Evolutionary conservation across 441 rosid species (phyloP), one percentile per base, ranked within the genome.

Genomic region (Hypseocharis bilobata): DNA sequence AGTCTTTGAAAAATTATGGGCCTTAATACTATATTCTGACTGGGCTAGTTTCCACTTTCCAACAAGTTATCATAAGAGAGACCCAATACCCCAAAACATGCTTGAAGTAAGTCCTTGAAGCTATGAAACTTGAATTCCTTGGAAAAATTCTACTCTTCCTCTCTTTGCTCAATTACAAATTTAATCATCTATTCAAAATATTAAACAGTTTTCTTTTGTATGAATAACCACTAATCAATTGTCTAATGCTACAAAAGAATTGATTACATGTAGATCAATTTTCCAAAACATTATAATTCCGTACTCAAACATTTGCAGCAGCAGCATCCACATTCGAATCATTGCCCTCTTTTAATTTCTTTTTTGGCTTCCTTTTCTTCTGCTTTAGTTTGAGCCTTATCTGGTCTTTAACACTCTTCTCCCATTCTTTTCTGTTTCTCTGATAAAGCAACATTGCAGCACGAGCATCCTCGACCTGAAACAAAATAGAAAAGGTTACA

Each of bases 391-490:
- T 76, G 62, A 83, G 74, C 62, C 81, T 83, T n/a, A 49, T 72
- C 72, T 84, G 88, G 76, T 82, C 85, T 76, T 84, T 88, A 11
- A 63, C 70, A 30, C 71, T 77, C 71, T 72, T 86, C 84, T 92
- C 97, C 98, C 98, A 92, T 49, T 81, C 81, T 76, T 76, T 88
- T 65, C 56, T 84, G 85, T 77, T 76, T 78, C 76, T 87, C 76
- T 80, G 78, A 73, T 90, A 93, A 22, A 92, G 87, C 73, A 92
- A 74, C 98, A 92, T 92, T 0, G 96, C 89, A n/a, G 96, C 97
- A 40, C 95, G 78, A 19, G 97, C 91, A 67, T 92, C 97, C 30
- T 87, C 97, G 38, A 87, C 56, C 98, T 90, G 83, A 60, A 73
- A 60, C 57, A 60, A 26, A 22, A 36, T 4, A 17, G 8, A 28